Evolutionary conservation across 768 basidiomycete species (phyloP), one percentile per base, ranked within the genome.

Genomic region (Tricholoma sp.): DNA sequence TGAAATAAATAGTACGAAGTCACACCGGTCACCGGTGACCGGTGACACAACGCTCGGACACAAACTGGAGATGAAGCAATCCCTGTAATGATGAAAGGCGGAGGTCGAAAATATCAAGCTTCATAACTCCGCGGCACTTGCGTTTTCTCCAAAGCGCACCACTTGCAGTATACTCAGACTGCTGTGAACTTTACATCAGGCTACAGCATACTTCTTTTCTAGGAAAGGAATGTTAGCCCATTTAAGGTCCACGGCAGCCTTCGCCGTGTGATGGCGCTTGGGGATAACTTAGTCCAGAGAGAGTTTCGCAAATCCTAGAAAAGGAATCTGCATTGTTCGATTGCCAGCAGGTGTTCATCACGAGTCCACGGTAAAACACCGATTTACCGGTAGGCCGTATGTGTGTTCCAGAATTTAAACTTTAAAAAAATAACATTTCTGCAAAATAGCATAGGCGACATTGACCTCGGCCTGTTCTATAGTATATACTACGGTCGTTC

Each of bases 21-120:
- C 17, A 17, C 6, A 41, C 5, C n/a, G 34, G 8, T 13, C 9
- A n/a, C n/a, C n/a, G n/a, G n/a, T n/a, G n/a, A n/a, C n/a, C n/a
- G n/a, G n/a, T n/a, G n/a, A n/a, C n/a, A n/a, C n/a, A 13, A 34
- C 9, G 3, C 34, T 9, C 62, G 56, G 65, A 64, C 64, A 71
- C 56, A 18, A n/a, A n/a, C n/a, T n/a, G n/a, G n/a, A n/a, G n/a
- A n/a, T n/a, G n/a, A n/a, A n/a, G n/a, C n/a, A n/a, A n/a, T n/a
- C n/a, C n/a, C n/a, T n/a, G n/a, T n/a, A n/a, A 45, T 47, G 51
- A 24, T 24, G 39, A 17, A n/a, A 41, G 2, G 47, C 47, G 47
- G 47, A 49, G 47, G 17, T 17, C 47, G 15, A 49, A 48, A 48
- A 29, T 48, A 48, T 29, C 24, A 31, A 29, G n/a, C 6, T 9